A percentile compares a stretch with the other conserved stretches of the same genome.
These are phyloP conservation scores for Saccharomycopsis sp. DNA, from an alignment of 805 yeast species.

Conservation along the genomic window DNA sequence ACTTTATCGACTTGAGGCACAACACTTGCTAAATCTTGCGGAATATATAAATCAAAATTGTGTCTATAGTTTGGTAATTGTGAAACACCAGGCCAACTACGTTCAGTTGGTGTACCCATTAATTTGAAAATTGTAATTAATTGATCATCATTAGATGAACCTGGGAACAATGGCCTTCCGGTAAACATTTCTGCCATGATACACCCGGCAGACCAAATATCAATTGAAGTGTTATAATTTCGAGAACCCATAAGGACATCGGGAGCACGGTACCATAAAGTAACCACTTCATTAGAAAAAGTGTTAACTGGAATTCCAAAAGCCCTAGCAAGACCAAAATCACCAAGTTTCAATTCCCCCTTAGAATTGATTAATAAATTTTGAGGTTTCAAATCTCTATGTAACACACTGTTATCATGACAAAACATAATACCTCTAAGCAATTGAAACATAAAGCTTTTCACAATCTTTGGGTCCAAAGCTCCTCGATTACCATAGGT, in stretches of 20 bases:
- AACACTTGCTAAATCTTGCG: constrained; percentile 72
- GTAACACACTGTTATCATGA: constrained; percentile 78
- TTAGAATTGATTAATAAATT: constrained; percentile 80
- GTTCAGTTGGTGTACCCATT: constrained; percentile 95
- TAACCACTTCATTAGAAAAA: constrained; percentile 94
- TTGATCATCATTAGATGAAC: constrained; percentile 94
- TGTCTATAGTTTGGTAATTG: constrained; percentile 80
- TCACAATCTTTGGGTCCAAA: constrained; percentile 63
- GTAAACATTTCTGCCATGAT: constrained; percentile 97
- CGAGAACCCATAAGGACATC: constrained; percentile 93
- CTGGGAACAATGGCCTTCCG: constrained; percentile 96
- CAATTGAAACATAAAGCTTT: constrained; percentile 90
- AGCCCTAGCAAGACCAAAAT: constrained; percentile 95
- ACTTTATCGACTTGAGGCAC: constrained; percentile 64
- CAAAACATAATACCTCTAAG: constrained; percentile 84
- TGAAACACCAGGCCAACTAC: constrained; percentile 96
- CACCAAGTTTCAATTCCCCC: constrained; percentile 91
- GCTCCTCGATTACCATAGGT: constrained; percentile 71
- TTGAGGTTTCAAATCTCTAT: constrained; percentile 88
- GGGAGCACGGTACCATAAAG: constrained; percentile 97
- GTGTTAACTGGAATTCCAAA: constrained; percentile 98
- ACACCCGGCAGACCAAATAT: constrained; percentile 98
- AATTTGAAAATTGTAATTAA: constrained; percentile 83
- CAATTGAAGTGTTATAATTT: constrained; percentile 93
- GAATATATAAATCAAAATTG: constrained; percentile 78